phyloP scores from a whole-genome alignment of 2,329 filamentous ascomycete genomes.

The Fusarium siculi region DNA sequence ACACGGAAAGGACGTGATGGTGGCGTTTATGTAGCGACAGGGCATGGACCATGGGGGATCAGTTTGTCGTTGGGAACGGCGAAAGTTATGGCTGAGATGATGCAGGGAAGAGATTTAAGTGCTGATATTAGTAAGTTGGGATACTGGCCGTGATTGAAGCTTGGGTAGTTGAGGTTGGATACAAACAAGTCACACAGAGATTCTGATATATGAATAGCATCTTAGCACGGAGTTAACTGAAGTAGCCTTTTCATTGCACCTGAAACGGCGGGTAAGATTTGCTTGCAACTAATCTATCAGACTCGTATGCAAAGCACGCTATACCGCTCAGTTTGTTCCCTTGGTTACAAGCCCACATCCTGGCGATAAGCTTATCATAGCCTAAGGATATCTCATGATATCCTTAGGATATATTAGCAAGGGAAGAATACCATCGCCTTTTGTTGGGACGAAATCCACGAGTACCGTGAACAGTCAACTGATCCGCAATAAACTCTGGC shows the following conservation, averaged over 20 bases:
- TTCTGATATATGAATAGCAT: not conserved
- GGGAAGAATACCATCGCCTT: not conserved
- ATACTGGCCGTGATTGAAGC: slow-evolving; percentile 5
- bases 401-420: not conserved
- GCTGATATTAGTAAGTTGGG: slow-evolving; percentile 61
- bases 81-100: slow-evolving; percentile 75
- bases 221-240: not conserved
- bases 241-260: not conserved
- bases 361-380: not conserved
- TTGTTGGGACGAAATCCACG: not conserved
- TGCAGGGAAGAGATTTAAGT: slow-evolving; percentile 66
- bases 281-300: not conserved
- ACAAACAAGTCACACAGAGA: not conserved
- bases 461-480: not conserved
- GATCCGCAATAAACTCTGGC: not conserved
- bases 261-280: not conserved
- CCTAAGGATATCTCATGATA: too few species aligned
- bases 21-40: slow-evolving; percentile 76
- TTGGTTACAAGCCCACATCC: too few species aligned
- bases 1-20: slow-evolving; percentile 58
- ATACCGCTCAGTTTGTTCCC: not conserved
- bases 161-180: not conserved
- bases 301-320: not conserved
- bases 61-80: slow-evolving; percentile 74
- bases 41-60: slow-evolving; percentile 83